Evolutionary conservation across 768 basidiomycete genomes (phyloP), one percentile per base, ranked within the genome.

Genomic region (Coprinopsis cinerea): DNA sequence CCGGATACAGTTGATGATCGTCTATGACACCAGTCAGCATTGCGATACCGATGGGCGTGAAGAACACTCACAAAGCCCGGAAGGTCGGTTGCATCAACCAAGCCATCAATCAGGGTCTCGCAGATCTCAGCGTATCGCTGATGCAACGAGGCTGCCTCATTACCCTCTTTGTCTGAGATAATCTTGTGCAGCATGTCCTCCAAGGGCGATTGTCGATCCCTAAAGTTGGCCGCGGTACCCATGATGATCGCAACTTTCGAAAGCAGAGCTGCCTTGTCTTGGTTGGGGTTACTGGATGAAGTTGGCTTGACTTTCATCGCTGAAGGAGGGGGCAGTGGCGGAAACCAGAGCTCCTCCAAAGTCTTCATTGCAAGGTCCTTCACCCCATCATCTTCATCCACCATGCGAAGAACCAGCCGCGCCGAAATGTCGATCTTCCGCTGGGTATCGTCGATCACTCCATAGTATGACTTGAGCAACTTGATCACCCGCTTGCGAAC

Each of bases 401-500:
- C 63, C 74, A 92, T 87, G 13, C 94, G 81, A 27, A 85, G 69
- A 2, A 96, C 83, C 18, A 99, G 76, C 49, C 83, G 81, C 1
- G 79, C 82, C 53, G 86, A 82, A 43, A 97, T 92, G 58, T 97
- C 92, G 34, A 85, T 76, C 25, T 79, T 79, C 27, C 82, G 78
- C 13, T 63, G 59, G 28, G 74, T 69, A 45, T 85, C 80, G 14
- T 79, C 72, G 1, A 83, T 81, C 17, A 83, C 78, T 1, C 65
- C 58, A 60, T 94, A 94, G 55, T 92, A 88, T 0, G 82, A 77
- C 64, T 87, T 90, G 32, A 99, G 75, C 1, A 99, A 72, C 68
- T 95, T 98, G 72, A 99, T 90, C 47, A 98, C 95, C 2, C 95
- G 83, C 64, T 97, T 97, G 25, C 96, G 78, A 3, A 99, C 96